Evolutionary conservation across 208 protist genomes (phyloP), one percentile per base, ranked within the genome.

Genomic region (Crithidia expoeki): DNA sequence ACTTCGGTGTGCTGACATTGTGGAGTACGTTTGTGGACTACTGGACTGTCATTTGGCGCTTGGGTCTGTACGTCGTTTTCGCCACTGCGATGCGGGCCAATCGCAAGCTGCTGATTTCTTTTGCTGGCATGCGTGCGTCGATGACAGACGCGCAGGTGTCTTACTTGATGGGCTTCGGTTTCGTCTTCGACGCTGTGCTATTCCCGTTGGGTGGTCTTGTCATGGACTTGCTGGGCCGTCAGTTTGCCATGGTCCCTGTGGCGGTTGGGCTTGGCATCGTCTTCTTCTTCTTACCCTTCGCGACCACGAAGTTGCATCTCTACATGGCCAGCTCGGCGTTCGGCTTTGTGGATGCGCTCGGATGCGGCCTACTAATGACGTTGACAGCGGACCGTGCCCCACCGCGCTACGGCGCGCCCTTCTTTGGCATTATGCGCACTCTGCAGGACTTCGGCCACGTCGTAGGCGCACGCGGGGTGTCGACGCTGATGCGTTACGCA

Each of bases 391-490:
- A 94, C 65, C 68, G 80, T 11, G 86, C 85, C 4, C 86, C 89
- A 25, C 60, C 74, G 36, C 44, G 63, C 6, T 81, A 86, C 62
- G 83, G 79, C 34, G 87, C 81, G 0, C 80, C 63, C 10, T 96
- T 94, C 66, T 94, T 94, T 68, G 92, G 88, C 44, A 86, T 96
- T 56, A 91, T 96, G 81, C 85, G 86, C 14, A 94, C 80, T 12
- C 62, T 96, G 49, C 78, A 93, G 56, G 89, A 96, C 66, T 51
- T 89, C 25, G 89, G 88, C 19, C 89, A 96, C 60, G 79, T 94
- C 5, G 47, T 90, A 0, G 82, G 82, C 38, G 76, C 81, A 9
- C 62, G 75, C 17, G 74, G 79, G 28, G 76, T 85, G 40, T 77
- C 83, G 0, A 52, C 76, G 38, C 60, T 88, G 5, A 75, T 94